phyloP scores from a whole-genome alignment of 1,284 basidiomycete species.

The Mycena citricolor region DNA sequence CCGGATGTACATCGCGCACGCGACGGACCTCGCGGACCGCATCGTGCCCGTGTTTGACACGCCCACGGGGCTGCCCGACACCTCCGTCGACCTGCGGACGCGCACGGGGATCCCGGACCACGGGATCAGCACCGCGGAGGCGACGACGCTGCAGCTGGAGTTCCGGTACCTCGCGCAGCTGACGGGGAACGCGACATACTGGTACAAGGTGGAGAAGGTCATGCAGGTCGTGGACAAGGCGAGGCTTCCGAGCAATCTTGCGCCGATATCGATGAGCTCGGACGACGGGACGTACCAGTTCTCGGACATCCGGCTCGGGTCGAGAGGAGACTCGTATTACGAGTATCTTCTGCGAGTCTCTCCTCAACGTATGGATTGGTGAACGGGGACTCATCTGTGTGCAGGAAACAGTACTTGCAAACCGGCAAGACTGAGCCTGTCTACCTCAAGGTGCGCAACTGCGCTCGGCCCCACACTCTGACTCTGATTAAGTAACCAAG shows the following conservation, averaged over 20 bases:
- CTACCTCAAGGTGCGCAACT: slow-evolving; percentile 67
- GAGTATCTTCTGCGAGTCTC: slow-evolving; percentile 79
- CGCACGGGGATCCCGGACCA: slow-evolving; percentile 64
- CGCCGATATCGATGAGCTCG: slow-evolving; percentile 82
- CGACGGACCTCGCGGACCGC: slow-evolving; percentile 81
- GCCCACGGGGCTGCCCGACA: slow-evolving; percentile 77
- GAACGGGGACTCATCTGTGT: slow-evolving; percentile 3
- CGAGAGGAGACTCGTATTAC: slow-evolving; percentile 93
- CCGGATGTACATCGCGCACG: slow-evolving; percentile 75
- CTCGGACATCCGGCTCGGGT: slow-evolving; percentile 85
- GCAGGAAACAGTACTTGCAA: slow-evolving; percentile 78
- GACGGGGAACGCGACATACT: slow-evolving; percentile 77
- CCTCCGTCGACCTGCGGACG: slow-evolving; percentile 74
- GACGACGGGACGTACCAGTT: slow-evolving; percentile 68
- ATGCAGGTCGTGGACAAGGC: slow-evolving; percentile 70
- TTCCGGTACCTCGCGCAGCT: slow-evolving; percentile 86
- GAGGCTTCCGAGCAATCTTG: slow-evolving; percentile 70
- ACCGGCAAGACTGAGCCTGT: slow-evolving; percentile 77
- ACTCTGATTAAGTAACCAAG: background rate
- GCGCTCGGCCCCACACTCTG: background rate
- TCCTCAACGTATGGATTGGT: slow-evolving; percentile 7
- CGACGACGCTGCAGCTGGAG: slow-evolving; percentile 83
- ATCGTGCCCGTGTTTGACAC: slow-evolving; percentile 86
- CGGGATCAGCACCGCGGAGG: slow-evolving; percentile 83
- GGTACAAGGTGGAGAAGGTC: slow-evolving; percentile 83